phyloP scores from a whole-genome alignment of 805 yeast species.

The Candida taoyuanica region DNA sequence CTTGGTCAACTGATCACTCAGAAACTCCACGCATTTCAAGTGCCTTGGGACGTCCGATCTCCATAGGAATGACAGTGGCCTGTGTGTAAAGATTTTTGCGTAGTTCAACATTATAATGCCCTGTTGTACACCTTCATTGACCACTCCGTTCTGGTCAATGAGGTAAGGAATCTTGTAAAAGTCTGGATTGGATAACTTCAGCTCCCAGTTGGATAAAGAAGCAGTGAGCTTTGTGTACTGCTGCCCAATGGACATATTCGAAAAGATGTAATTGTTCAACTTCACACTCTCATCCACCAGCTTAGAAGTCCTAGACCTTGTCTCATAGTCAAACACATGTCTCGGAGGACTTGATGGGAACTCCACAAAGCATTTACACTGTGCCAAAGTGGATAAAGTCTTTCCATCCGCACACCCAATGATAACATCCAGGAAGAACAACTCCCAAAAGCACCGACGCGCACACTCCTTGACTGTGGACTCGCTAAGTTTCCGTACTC shows the following conservation, averaged over 20 bases:
- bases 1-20: constrained; percentile 25
- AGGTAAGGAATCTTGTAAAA: constrained; percentile 39
- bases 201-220: constrained; percentile 47
- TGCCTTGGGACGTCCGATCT: constrained; percentile 41
- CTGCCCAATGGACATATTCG: constrained; percentile 34
- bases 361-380: constrained; percentile 31
- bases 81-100: constrained; percentile 50
- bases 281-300: constrained; percentile 47
- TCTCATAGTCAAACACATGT: constrained; percentile 40
- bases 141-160: constrained; percentile 38
- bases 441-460: constrained; percentile 48
- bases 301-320: constrained; percentile 42
- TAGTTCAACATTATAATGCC: constrained; percentile 43
- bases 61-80: constrained; percentile 52
- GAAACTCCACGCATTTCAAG: constrained; percentile 32
- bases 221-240: constrained; percentile 39
- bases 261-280: constrained; percentile 41
- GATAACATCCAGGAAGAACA: constrained; percentile 46
- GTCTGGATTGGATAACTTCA: constrained; percentile 41
- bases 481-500: constrained; percentile 21
- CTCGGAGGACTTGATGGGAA: constrained; percentile 37
- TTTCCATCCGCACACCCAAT: constrained; percentile 52
- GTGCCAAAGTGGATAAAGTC: constrained; percentile 37
- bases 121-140: constrained; percentile 53
- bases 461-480: constrained; percentile 27